A percentile compares a stretch with the other conserved stretches of the same genome.
These are phyloP conservation scores for Arthrobotrys musiformis DNA, from an alignment of 2,329 filamentous ascomycete genomes.

Conservation along the genomic window DNA sequence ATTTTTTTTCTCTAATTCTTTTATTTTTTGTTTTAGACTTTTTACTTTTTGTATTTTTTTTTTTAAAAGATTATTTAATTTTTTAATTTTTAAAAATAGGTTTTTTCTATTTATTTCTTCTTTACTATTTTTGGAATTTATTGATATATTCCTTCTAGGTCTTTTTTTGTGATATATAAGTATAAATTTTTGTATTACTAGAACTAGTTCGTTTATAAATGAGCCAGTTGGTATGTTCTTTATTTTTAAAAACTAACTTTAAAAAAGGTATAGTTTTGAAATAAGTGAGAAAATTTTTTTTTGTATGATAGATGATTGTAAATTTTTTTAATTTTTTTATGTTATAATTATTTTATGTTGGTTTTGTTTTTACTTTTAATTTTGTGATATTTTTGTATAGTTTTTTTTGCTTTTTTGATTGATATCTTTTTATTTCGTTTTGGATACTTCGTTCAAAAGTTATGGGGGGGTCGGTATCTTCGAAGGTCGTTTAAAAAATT, in stretches of 20 bases:
- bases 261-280: neutral
- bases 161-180: no score
- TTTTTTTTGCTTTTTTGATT: conserved; percentile 15
- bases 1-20: neutral
- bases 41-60: neutral
- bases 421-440: no score
- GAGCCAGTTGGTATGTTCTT: no score
- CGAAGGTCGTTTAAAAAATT: no score
- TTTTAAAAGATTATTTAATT: neutral
- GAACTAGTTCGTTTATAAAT: no score
- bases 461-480: no score
- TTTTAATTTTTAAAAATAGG: conserved; percentile 13
- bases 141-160: no score
- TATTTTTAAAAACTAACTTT: no score
- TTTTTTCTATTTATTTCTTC: conserved; percentile 9
- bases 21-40: neutral
- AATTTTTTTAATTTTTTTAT: neutral
- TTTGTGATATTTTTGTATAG: conserved; percentile 8
- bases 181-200: no score
- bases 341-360: conserved; percentile 1
- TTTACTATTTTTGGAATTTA: neutral
- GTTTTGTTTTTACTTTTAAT: neutral
- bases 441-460: no score
- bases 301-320: conserved; percentile 8
- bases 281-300: conserved; percentile 4